Percentiles rank a stretch among this genome's conserved stretches.
phyloP scores from a whole-genome alignment of 2,329 filamentous ascomycete genomes.

The Huntiella savannae region DNA sequence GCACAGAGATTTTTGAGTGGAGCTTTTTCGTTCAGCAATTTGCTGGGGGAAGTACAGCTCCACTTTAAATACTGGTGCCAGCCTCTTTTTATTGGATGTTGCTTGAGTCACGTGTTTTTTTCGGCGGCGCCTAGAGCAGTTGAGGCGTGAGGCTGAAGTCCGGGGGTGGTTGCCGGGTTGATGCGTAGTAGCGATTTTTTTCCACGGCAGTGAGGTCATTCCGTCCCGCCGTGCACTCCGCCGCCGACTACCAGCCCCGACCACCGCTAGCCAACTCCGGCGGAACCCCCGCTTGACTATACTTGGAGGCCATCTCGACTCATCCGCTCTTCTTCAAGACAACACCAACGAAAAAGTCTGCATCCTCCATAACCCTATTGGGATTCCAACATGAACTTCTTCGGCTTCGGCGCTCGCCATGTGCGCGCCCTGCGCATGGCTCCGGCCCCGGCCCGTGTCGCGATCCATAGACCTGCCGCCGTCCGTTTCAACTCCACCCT shows the following conservation, averaged over 20 bases:
- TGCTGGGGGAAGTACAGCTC: constrained; percentile 3
- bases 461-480: not conserved
- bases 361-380: not conserved
- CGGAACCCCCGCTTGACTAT: not conserved
- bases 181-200: not conserved
- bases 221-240: not conserved
- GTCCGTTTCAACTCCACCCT: constrained; percentile 6
- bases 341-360: not conserved
- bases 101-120: constrained; percentile 5
- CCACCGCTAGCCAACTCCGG: not conserved
- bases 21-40: constrained; percentile 3
- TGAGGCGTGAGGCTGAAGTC: constrained; percentile 11
- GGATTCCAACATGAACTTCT: constrained; percentile 11
- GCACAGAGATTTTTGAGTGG: constrained; percentile 11
- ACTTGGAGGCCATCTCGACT: too few species aligned
- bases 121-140: not conserved
- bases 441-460: constrained; percentile 15
- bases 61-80: constrained; percentile 5
- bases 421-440: constrained; percentile 19
- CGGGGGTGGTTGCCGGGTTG: not conserved
- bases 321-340: too few species aligned
- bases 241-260: not conserved
- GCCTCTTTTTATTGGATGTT: constrained; percentile 1
- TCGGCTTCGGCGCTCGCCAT: constrained; percentile 16
- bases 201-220: not conserved